Base-by-base conservation (phyloP, 2,329 filamentous ascomycete species). In the Magnaporthiopsis incrustans region DNA sequence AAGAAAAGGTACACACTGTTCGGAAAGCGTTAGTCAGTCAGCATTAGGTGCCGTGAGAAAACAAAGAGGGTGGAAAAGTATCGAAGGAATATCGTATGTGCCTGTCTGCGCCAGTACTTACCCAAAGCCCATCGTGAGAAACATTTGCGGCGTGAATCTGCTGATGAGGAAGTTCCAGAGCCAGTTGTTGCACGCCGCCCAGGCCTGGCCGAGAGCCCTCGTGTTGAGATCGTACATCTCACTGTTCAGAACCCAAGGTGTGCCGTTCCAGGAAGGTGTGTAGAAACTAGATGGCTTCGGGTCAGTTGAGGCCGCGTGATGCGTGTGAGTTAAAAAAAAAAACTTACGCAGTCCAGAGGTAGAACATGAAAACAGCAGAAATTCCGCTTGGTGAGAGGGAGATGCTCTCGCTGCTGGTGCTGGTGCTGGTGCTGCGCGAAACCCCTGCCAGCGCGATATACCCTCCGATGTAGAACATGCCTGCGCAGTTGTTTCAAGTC, bases 191-290 rank as follows among this genome's bases (percentile, higher is more conserved):
- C 85, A 85, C 0, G 88, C 85, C 0, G 89, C 89, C 53, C 82
- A 88, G 12, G 89, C 89, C 71, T 92, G 89, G 1, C 88, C 89
- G 0, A 92, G 80, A 0, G 86, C 85, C 63, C 77, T 69, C 22
- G 86, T 85, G 75, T 88, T 88, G 67, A 86, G 83, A 69, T 89
- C 84, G 73, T 91, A 92, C 79, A 92, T 91, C 74, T 92, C 89
- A 0, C 82, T 82, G 77, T 90, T 90, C 71, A 90, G 77, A 27
- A 92, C 88, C 89, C 89, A 92, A 0, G 89, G 89, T 0, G 87
- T 89, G 2, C 87, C 88, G 71, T 90, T 90, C 88, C 87, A 90
- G 0, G 84, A 83, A 0, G 84, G 88, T 0, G 87, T 90, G 76
- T 92, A 92, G 73, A 88, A 87, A 3, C 44, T 53, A 25, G 22